These are phyloP conservation scores for Pichia eremophila DNA, from an alignment of 805 yeast genomes.

Conservation along the genomic window DNA sequence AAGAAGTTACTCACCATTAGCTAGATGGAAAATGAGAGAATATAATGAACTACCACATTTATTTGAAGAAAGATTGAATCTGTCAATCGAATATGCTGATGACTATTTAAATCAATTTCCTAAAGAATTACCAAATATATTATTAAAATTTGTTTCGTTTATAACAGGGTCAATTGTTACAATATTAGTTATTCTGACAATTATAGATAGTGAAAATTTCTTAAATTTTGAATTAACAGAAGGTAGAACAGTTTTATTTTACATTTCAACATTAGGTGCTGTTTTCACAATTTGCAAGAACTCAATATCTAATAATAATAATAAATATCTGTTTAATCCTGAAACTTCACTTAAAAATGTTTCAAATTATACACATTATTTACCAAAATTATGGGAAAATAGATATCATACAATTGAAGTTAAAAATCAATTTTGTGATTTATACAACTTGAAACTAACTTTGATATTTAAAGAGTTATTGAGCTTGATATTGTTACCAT, in stretches of 20 bases:
- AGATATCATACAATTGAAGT: slow-evolving; percentile 77
- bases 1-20: slow-evolving; percentile 86
- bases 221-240: slow-evolving; percentile 80
- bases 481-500: slow-evolving; percentile 78
- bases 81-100: slow-evolving; percentile 73
- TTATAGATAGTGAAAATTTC: slow-evolving; percentile 84
- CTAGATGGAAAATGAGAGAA: slow-evolving; percentile 92
- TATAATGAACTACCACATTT: slow-evolving; percentile 88
- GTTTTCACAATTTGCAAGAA: slow-evolving; percentile 76
- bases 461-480: slow-evolving; percentile 69
- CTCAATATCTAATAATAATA: slow-evolving; percentile 48
- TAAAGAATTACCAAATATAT: slow-evolving; percentile 51
- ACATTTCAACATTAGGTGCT: slow-evolving; percentile 82
- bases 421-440: slow-evolving; percentile 68
- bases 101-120: slow-evolving; percentile 89
- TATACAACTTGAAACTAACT: slow-evolving; percentile 66
- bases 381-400: slow-evolving; percentile 84
- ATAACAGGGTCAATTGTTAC: slow-evolving; percentile 86
- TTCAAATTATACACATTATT: slow-evolving; percentile 80
- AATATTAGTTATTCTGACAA: slow-evolving; percentile 64
- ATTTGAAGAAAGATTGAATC: slow-evolving; percentile 66
- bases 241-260: slow-evolving; percentile 75
- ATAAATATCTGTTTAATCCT: slow-evolving; percentile 70
- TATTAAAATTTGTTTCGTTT: slow-evolving; percentile 57
- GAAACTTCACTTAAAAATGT: slow-evolving; percentile 76